Conservation (phyloP, 495 filamentous ascomycete genomes). For the Hypoxylon intermedium region DNA sequence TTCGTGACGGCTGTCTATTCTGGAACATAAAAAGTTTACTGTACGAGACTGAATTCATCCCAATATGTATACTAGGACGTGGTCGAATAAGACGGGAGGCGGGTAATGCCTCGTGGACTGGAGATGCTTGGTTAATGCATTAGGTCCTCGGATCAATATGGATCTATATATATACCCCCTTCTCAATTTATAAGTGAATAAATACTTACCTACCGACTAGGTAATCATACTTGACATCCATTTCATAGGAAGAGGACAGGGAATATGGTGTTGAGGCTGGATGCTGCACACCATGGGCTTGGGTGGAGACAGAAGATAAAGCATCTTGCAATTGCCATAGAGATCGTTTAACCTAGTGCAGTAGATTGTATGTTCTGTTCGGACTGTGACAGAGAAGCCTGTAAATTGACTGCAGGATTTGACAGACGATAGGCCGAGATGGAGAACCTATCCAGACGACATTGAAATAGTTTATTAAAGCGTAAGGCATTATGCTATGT, state of each 20-base stretch:
- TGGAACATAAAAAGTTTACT: constrained; percentile 40
- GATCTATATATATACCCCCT: constrained; percentile 40
- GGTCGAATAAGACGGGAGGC: constrained; percentile 8
- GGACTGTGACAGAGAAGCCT: no score
- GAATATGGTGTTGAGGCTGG: constrained; percentile 62
- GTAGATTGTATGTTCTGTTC: no score
- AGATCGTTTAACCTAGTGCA: no score
- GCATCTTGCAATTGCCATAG: no score
- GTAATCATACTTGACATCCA: constrained; percentile 5
- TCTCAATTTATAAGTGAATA: constrained; percentile 28
- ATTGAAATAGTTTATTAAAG: no score
- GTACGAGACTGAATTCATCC: constrained; percentile 1
- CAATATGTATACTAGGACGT: constrained; percentile 21
- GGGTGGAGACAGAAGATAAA: no score
- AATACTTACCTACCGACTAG: no score
- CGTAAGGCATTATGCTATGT: no score
- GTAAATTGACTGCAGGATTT: no score
- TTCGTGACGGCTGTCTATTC: constrained; percentile 84
- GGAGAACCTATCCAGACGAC: no score
- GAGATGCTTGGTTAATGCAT: constrained; percentile 26
- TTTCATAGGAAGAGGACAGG: constrained; percentile 47
- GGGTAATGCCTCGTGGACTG: constrained; percentile 15
- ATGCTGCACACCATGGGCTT: constrained; percentile 62
- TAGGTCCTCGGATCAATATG: constrained; percentile 27
- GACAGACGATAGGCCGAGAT: no score